Conservation (phyloP, 164 flowering plant species). For the Dillenia turbinata region DNA sequence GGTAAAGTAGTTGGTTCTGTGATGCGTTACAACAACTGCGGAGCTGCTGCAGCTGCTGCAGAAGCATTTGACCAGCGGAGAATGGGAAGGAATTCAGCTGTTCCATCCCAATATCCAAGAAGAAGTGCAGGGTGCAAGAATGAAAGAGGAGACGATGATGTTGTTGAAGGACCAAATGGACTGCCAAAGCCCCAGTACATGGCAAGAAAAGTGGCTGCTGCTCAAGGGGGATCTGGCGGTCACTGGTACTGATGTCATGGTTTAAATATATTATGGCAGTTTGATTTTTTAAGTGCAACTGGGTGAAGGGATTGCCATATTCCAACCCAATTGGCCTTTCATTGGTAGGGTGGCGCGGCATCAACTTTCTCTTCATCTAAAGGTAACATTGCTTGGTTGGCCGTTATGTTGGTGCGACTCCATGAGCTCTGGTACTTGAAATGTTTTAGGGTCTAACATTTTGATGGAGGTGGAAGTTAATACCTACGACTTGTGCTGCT, state of each 20-base stretch:
- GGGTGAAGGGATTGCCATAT: too few relatives aligned
- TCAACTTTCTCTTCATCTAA: too few relatives aligned
- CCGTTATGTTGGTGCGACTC: too few relatives aligned
- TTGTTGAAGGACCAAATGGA: constrained; percentile 50
- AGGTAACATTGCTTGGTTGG: too few relatives aligned
- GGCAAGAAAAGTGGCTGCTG: constrained; percentile 80
- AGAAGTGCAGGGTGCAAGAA: constrained; percentile 59
- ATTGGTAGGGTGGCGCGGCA: too few relatives aligned
- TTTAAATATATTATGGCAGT: too few relatives aligned
- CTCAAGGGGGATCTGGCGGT: constrained; percentile 63
- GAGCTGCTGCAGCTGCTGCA: constrained; percentile 41
- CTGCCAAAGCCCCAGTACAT: constrained; percentile 68
- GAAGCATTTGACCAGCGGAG: constrained; percentile 63
- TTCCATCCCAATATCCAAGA: constrained; percentile 61
- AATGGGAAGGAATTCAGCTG: constrained; percentile 45
- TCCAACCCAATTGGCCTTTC: too few relatives aligned
- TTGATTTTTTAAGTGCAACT: too few relatives aligned
- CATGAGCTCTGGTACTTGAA: too few relatives aligned
- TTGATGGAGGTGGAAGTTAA: too few relatives aligned
- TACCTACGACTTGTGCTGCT: too few relatives aligned
- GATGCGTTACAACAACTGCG: constrained; percentile 66
- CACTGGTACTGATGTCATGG: constrained; percentile 48
- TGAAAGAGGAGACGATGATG: constrained; percentile 58
- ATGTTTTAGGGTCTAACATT: too few relatives aligned
- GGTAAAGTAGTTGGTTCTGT: constrained; percentile 85